A percentile compares a stretch with the other conserved stretches of the same genome.
Conservation (phyloP, 129 eudicot genomes). For the Erigeron canadensis region DNA sequence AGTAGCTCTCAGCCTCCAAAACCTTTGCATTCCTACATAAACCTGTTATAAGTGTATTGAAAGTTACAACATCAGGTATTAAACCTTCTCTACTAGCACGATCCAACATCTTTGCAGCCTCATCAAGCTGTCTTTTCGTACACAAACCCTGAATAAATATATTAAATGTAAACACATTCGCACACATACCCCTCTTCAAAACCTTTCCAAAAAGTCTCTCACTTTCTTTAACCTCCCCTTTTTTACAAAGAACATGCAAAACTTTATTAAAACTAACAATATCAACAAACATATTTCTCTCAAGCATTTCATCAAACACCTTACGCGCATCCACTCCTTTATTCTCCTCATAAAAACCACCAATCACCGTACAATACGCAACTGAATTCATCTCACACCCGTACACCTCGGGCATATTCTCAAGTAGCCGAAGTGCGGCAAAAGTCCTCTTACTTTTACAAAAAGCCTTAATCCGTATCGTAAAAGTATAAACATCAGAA, state of each 20-base stretch:
- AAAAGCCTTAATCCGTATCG: constrained; percentile 87
- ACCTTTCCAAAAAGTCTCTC: constrained; percentile 74
- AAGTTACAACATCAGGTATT: constrained; percentile 76
- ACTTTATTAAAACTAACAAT: constrained; percentile 81
- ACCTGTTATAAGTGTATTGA: constrained; percentile 75
- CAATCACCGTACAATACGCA: constrained; percentile 78
- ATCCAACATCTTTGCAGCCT: constrained; percentile 63
- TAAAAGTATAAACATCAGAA: constrained; percentile 82
- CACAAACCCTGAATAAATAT: constrained; percentile 84
- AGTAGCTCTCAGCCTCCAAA: constrained; percentile 69
- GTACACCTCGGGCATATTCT: constrained; percentile 57
- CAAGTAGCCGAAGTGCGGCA: constrained; percentile 84
- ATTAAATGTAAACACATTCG: constrained; percentile 80
- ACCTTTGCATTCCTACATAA: constrained; percentile 65
- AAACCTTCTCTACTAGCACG: constrained; percentile 41
- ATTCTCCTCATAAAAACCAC: constrained; percentile 68
- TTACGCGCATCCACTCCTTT: constrained; percentile 44
- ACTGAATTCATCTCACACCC: constrained; percentile 75
- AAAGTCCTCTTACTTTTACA: constrained; percentile 67
- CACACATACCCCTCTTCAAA: constrained; percentile 71
- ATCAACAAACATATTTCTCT: constrained; percentile 47
- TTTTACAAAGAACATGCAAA: constrained; percentile 64
- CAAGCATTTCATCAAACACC: constrained; percentile 86
- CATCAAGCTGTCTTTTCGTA: constrained; percentile 45
- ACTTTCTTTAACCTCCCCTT: constrained; percentile 66